Evolutionary conservation across 306 rosid species (phyloP).

Genomic region (Sesbania bispinosa): DNA sequence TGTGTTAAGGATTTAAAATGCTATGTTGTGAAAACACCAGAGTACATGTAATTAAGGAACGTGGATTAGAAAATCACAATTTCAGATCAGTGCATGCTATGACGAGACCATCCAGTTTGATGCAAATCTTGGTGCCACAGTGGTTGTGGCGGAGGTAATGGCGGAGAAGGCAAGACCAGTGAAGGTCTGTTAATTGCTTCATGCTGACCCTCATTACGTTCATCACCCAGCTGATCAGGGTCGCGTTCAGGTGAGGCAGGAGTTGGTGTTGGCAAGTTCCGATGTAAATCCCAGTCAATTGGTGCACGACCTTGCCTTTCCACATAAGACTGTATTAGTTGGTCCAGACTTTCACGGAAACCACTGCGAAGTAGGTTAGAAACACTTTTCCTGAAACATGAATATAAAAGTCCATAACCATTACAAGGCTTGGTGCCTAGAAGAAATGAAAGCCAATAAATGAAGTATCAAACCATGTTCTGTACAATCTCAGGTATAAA

Average conservation of each 20-base stretch:
- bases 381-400: constrained; percentile 87
- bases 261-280: constrained; percentile 68
- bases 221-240: constrained; percentile 68
- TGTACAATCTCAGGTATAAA: not conserved
- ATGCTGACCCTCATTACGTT: constrained; percentile 69
- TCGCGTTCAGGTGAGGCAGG: constrained; percentile 71
- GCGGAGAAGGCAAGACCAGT: constrained; percentile 82
- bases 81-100: constrained; percentile 95
- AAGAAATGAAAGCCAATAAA: constrained; percentile 21
- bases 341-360: constrained; percentile 98
- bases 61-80: constrained; percentile 56
- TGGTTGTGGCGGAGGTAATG: constrained; percentile 98
- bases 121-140: constrained; percentile 94
- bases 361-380: constrained; percentile 99
- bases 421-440: constrained; percentile 14
- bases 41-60: not conserved
- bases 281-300: constrained; percentile 98
- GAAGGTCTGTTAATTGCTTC: constrained; percentile 80
- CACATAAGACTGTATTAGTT: constrained; percentile 90
- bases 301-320: constrained; percentile 95
- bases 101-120: constrained; percentile 96
- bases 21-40: not conserved
- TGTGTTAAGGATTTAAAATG: not conserved
- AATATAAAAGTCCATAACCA: constrained; percentile 30
- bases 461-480: constrained; percentile 1